Base-by-base conservation (phyloP, 768 basidiomycete genomes). In the Mycena alexandri region DNA sequence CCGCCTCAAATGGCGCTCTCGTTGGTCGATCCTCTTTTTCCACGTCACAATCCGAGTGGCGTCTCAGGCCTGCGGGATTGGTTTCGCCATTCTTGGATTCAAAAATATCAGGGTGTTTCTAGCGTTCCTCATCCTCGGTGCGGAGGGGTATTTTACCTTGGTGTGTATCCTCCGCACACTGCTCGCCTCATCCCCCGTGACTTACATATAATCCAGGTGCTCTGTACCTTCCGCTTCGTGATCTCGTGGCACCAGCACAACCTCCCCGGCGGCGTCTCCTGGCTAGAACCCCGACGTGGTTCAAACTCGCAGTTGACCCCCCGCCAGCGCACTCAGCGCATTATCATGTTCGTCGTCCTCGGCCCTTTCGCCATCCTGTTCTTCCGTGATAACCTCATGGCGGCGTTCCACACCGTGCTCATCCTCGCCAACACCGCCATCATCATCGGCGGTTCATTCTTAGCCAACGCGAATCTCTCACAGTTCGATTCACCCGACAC, bases 161-260 rank as follows among this genome's bases (percentile, higher is more conserved):
- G 63, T 64, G 17, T 3, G 42, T 34, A n/a, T n/a, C n/a, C n/a
- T n/a, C n/a, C 12, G 0, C 17, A 8, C 11, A 29, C 38, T n/a
- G 14, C 5, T 36, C 5, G 7, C 8, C 52, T 12, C 17, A 21
- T 36, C 52, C 19, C 6, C 29, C 7, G 8, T 19, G 2, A 55
- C 21, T 25, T 22, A 41, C 13, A 14, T n/a, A 17, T 3, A 11
- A 6, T 3, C 14, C 19, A 65, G 56, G 64, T 59, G 6, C 56
- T 65, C 29, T 65, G 63, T 33, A 19, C 64, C 8, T 65, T 65
- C 33, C 56, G 57, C 14, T 65, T 65, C 34, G 33, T 65, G 29
- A 52, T 65, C 12, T 65, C 64, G 29, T 65, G 64, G 64, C 64
- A 65, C 50, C 57, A 59, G 33, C 64, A 65, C 42, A 65, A 65